Evolutionary conservation across 169 alveolate genomes (phyloP).

Genomic region (Plasmodium fragile): DNA sequence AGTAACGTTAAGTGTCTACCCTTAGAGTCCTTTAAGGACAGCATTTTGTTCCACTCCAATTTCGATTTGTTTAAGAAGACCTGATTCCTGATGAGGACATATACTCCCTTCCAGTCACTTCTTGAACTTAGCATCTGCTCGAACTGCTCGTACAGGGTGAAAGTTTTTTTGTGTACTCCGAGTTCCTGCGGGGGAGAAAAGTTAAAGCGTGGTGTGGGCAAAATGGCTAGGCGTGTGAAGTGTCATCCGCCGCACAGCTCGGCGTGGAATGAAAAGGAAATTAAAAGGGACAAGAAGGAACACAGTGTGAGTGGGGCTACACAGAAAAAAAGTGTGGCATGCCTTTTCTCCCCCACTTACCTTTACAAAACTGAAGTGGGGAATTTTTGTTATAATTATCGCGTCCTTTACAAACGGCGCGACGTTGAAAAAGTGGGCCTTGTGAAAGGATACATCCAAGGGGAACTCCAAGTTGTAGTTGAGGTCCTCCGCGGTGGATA

Average conservation of each 20-base stretch:
- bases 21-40: slow-evolving; percentile 46
- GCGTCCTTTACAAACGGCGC: slow-evolving; percentile 72
- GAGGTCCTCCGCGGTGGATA: slow-evolving; percentile 51
- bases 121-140: slow-evolving; percentile 69
- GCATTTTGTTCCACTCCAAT: slow-evolving; percentile 58
- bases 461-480: slow-evolving; percentile 51
- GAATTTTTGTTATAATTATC: slow-evolving; percentile 55
- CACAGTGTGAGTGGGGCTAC: not conserved
- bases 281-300: not conserved
- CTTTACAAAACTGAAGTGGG: slow-evolving; percentile 64
- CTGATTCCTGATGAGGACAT: slow-evolving; percentile 39
- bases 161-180: slow-evolving; percentile 48
- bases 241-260: not conserved
- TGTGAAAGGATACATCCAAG: slow-evolving; percentile 65
- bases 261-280: not conserved
- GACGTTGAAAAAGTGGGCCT: slow-evolving; percentile 71
- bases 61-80: slow-evolving; percentile 48
- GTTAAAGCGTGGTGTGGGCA: not conserved
- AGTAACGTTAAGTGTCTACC: slow-evolving; percentile 57
- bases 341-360: not conserved
- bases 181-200: slow-evolving; percentile 26
- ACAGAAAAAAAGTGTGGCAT: not conserved
- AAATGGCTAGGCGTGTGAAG: not conserved
- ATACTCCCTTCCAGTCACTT: slow-evolving; percentile 68
- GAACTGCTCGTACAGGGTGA: slow-evolving; percentile 62